phyloP scores from a whole-genome alignment of 2,329 filamentous ascomycete genomes.

The Penicillium sp. region DNA sequence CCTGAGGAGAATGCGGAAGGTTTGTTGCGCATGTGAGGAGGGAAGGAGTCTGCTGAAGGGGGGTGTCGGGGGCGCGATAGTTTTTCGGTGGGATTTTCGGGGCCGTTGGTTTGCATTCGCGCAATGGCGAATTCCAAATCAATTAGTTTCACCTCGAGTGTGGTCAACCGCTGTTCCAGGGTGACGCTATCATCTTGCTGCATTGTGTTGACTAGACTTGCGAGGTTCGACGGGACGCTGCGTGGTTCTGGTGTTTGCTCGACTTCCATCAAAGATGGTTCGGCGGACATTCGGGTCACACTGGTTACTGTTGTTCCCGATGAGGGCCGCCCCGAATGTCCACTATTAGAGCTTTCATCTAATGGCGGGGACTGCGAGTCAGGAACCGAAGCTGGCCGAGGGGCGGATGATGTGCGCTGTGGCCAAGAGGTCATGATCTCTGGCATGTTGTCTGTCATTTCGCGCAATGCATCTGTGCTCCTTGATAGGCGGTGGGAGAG shows the following conservation, averaged over 20 bases:
- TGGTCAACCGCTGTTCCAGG: constrained; percentile 49
- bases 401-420: constrained; percentile 43
- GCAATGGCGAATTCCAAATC: constrained; percentile 52
- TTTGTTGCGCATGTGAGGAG: constrained; percentile 18
- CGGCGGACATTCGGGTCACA: constrained; percentile 20
- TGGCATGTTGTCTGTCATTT: constrained; percentile 34
- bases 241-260: constrained; percentile 21
- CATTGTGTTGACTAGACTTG: constrained; percentile 40
- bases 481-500: constrained; percentile 42
- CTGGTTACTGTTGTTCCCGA: constrained; percentile 32
- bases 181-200: constrained; percentile 41
- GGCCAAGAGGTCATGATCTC: constrained; percentile 45
- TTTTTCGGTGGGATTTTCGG: constrained; percentile 18
- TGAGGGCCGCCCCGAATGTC: constrained; percentile 26
- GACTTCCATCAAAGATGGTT: constrained; percentile 20
- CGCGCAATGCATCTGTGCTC: constrained; percentile 43
- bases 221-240: constrained; percentile 35
- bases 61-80: constrained; percentile 16
- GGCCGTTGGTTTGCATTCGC: constrained; percentile 42
- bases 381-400: constrained; percentile 40
- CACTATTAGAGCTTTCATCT: constrained; percentile 30
- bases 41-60: constrained; percentile 12
- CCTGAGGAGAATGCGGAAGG: constrained; percentile 12
- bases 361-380: constrained; percentile 29
- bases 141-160: constrained; percentile 51